Percentiles rank a stretch among this genome's conserved stretches.
phyloP scores from a whole-genome alignment of 2,329 filamentous ascomycete species.

The Biscogniauxia sp. region DNA sequence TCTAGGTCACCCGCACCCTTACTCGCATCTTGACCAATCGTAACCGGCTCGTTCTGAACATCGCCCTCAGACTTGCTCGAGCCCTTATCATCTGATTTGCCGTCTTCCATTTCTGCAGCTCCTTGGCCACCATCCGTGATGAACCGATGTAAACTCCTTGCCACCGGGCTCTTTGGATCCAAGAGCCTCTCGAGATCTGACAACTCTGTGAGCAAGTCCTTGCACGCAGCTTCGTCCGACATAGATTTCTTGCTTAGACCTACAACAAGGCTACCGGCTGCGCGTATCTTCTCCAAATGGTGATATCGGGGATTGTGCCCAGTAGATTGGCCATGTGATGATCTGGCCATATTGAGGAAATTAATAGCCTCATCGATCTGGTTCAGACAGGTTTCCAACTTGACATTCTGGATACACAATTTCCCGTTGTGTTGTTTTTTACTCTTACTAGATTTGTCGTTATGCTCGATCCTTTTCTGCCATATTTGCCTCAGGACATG shows the following conservation, averaged over 20 bases:
- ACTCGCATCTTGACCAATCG: not conserved
- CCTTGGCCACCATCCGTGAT: conserved; percentile 9
- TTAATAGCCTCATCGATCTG: conserved; percentile 22
- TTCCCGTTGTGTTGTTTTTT: conserved; percentile 17
- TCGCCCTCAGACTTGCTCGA: not conserved
- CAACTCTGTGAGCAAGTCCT: conserved; percentile 26
- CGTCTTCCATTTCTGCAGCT: not conserved
- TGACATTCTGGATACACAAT: conserved; percentile 24
- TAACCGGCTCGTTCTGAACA: not conserved
- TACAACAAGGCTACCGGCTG: conserved; percentile 17
- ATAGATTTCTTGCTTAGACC: conserved; percentile 20
- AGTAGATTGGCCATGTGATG: conserved; percentile 4
- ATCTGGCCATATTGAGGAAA: conserved; percentile 7
- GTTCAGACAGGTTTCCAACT: conserved; percentile 25
- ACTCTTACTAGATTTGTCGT: conserved; percentile 13
- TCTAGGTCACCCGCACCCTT: not conserved
- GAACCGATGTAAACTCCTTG: conserved; percentile 17
- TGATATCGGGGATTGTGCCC: conserved; percentile 22
- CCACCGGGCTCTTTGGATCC: conserved; percentile 15
- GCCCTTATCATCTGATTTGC: not conserved
- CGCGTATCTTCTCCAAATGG: conserved; percentile 24
- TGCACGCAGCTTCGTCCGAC: conserved; percentile 22
- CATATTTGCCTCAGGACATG: conserved; percentile 28
- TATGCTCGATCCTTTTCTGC: conserved; percentile 23
- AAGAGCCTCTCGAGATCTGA: conserved; percentile 26